phyloP scores from a whole-genome alignment of 768 basidiomycete species.

The Chiua virens region DNA sequence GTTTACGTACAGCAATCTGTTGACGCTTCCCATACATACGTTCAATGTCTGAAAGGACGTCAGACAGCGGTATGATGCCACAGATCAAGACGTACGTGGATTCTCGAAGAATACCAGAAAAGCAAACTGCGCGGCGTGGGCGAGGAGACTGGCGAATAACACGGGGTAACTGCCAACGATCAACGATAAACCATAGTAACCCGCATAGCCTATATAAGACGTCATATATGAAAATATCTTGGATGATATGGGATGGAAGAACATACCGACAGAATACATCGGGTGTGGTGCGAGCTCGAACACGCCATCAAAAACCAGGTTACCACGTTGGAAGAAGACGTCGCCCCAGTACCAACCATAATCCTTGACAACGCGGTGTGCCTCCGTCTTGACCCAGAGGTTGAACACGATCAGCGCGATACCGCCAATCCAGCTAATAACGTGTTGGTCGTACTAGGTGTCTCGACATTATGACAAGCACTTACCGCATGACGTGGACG shows the following conservation, averaged over 20 bases:
- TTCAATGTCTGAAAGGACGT: constrained; percentile 69
- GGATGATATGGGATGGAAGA: neutral
- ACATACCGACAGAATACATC: constrained; percentile 88
- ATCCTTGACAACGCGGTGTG: constrained; percentile 96
- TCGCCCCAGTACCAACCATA: constrained; percentile 99
- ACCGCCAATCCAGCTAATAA: constrained; percentile 80
- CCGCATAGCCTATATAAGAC: constrained; percentile 76
- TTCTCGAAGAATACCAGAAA: constrained; percentile 97
- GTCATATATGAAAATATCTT: neutral
- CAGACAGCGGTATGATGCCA: neutral
- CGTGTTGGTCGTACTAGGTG: constrained; percentile 3
- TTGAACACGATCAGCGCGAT: constrained; percentile 88
- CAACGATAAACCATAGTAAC: constrained; percentile 94
- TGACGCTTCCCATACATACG: constrained; percentile 92
- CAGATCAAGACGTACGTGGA: constrained; percentile 68
- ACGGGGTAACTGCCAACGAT: constrained; percentile 88
- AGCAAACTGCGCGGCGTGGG: constrained; percentile 94
- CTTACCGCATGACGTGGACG: constrained; percentile 76
- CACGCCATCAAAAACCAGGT: constrained; percentile 95
- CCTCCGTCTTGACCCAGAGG: constrained; percentile 97
- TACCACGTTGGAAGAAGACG: constrained; percentile 89
- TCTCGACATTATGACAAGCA: constrained; percentile 5
- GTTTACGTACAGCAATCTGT: constrained; percentile 82
- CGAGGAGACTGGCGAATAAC: constrained; percentile 89
- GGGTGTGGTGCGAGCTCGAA: constrained; percentile 93